phyloP scores from a whole-genome alignment of 495 filamentous ascomycete species.

The Penicillium dipodomyicola region DNA sequence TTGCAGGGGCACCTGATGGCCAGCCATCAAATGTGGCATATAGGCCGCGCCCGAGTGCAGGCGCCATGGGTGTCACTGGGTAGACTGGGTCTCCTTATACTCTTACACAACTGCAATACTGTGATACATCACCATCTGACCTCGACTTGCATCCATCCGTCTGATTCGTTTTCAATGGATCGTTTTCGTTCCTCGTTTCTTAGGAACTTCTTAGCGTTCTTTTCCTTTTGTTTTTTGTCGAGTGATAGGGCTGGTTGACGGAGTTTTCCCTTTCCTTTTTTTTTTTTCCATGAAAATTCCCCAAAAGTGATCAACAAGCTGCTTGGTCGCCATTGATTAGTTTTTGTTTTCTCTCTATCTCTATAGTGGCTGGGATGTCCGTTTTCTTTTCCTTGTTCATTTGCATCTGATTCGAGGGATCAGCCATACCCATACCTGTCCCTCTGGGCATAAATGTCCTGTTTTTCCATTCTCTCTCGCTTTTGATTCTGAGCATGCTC shows the following conservation, averaged over 20 bases:
- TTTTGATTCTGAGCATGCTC: constrained; percentile 15
- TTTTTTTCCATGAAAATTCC: constrained; percentile 22
- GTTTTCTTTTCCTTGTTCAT: constrained; percentile 14
- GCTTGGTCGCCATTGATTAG: constrained; percentile 21
- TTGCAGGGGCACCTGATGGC: constrained; percentile 27
- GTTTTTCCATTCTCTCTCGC: constrained; percentile 10
- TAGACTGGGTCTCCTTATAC: constrained; percentile 25
- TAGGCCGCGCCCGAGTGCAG: constrained; percentile 40
- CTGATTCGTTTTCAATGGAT: constrained; percentile 16
- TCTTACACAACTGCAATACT: constrained; percentile 22
- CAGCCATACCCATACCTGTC: constrained; percentile 28
- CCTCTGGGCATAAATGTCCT: constrained; percentile 16
- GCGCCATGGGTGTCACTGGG: constrained; percentile 48
- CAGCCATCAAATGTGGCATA: constrained; percentile 40
- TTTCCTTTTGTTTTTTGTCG: constrained; percentile 24
- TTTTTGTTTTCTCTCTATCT: constrained; percentile 15
- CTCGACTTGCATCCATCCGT: constrained; percentile 19
- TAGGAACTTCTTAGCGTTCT: constrained; percentile 38
- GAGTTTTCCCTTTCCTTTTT: constrained; percentile 28
- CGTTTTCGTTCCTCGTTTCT: constrained; percentile 22
- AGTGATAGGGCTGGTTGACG: constrained; percentile 37
- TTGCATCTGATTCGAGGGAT: constrained; percentile 31
- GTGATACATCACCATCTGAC: constrained; percentile 23
- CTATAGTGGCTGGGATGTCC: constrained; percentile 8
- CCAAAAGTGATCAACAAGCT: constrained; percentile 29